Percentiles rank a stretch among this genome's conserved stretches.
Conservation (phyloP, 2,329 filamentous ascomycete species). For the Phaeosphaeriaceae sp. region DNA sequence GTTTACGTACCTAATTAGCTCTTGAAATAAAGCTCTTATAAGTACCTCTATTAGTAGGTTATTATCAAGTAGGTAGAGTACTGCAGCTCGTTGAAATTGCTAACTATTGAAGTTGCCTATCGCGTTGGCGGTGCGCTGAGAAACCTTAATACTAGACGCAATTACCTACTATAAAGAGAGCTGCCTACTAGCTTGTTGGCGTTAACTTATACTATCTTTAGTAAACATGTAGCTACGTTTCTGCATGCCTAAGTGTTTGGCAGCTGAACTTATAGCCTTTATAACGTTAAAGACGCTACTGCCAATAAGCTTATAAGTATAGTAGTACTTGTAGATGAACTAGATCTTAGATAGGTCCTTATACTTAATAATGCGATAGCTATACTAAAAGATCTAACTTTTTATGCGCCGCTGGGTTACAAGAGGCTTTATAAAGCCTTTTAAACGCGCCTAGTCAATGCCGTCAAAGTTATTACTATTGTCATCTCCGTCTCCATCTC, state of each 20-base stretch:
- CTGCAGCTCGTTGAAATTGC: not conserved
- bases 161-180: not conserved
- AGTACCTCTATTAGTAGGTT: not conserved
- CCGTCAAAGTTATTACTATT: not conserved
- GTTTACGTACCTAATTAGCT: no score
- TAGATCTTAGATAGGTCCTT: not conserved
- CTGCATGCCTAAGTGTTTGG: not conserved
- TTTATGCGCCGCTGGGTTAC: not conserved
- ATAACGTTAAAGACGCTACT: no score
- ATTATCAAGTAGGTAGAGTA: not conserved
- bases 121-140: not conserved
- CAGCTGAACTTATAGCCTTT: slow-evolving; percentile 3
- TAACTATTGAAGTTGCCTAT: not conserved
- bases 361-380: not conserved
- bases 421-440: slow-evolving; percentile 1
- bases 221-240: not conserved
- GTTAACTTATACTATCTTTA: not conserved
- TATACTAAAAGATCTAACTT: not conserved
- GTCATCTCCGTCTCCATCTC: not conserved
- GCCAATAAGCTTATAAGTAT: slow-evolving; percentile 1
- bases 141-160: not conserved
- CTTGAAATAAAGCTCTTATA: not conserved
- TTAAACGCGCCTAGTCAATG: not conserved
- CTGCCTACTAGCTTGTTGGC: not conserved
- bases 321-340: slow-evolving; percentile 2